A percentile compares a stretch with the other conserved stretches of the same genome.
Evolutionary conservation across 257 asterid species (phyloP).

Genomic region (Solanum tarijense): DNA sequence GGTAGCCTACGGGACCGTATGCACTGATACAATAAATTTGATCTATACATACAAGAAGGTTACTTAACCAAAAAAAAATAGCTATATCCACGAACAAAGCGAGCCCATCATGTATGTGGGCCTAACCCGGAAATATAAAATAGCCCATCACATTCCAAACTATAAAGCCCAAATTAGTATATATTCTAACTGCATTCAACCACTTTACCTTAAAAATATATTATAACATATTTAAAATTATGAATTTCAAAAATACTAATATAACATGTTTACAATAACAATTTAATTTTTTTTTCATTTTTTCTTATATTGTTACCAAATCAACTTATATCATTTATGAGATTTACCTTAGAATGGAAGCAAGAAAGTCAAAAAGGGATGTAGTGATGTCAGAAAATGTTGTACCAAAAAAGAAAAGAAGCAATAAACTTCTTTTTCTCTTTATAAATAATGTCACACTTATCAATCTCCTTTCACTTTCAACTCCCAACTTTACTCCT

Average conservation of each 20-base stretch:
- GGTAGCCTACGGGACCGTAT: too few relatives aligned
- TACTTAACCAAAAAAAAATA: too few relatives aligned
- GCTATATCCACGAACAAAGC: too few relatives aligned
- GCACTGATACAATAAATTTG: too few relatives aligned
- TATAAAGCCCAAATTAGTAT: neutral
- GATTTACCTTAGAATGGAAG: neutral
- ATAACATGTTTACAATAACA: neutral
- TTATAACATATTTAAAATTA: neutral
- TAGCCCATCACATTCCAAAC: too few relatives aligned
- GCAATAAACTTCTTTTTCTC: neutral
- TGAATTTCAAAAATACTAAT: neutral
- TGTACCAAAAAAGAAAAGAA: neutral
- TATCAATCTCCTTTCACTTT: neutral
- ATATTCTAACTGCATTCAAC: neutral
- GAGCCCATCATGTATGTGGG: too few relatives aligned
- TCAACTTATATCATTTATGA: neutral
- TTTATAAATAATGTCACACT: neutral
- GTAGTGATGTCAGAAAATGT: neutral
- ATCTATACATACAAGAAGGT: too few relatives aligned
- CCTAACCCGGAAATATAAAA: too few relatives aligned
- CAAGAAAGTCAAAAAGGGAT: neutral
- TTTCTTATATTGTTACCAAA: neutral
- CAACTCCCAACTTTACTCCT: neutral
- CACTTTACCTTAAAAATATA: neutral
- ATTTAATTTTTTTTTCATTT: neutral